Conservation (phyloP, 192 early-diverging fungal species). For the Fimicolochytrium jonesii region DNA sequence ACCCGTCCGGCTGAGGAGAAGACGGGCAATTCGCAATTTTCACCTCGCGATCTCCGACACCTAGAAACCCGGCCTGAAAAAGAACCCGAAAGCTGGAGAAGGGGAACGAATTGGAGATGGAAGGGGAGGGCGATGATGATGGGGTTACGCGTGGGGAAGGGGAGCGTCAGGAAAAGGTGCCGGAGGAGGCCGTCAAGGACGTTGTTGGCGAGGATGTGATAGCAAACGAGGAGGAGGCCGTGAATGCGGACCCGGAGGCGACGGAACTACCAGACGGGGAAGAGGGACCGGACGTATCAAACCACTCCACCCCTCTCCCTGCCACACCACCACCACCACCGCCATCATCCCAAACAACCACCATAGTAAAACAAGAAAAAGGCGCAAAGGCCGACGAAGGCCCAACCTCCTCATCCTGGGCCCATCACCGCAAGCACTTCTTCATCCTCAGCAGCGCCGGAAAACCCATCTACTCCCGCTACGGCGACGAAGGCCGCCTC, state of each 20-base stretch:
- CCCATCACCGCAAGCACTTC: slow-evolving; percentile 64
- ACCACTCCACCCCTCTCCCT: not conserved
- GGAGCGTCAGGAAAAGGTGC: no score
- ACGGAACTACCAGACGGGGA: not conserved
- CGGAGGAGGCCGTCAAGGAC: not conserved
- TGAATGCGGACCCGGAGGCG: not conserved
- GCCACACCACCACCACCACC: not conserved
- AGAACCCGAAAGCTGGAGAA: not conserved
- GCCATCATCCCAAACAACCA: not conserved
- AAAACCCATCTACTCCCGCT: slow-evolving; percentile 91
- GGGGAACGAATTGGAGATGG: not conserved
- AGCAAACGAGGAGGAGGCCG: not conserved
- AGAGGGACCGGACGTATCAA: no score
- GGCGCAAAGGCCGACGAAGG: no score
- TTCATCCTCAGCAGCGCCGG: slow-evolving; percentile 90
- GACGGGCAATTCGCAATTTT: not conserved
- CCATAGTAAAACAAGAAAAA: not conserved
- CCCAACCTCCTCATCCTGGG: slow-evolving; percentile 6
- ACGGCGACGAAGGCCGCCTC: slow-evolving; percentile 87
- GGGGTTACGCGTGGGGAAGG: no score
- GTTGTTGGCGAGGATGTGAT: not conserved
- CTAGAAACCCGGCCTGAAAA: not conserved
- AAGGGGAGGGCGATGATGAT: not conserved
- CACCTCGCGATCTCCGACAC: not conserved
- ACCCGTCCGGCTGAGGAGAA: no score